phyloP scores from a whole-genome alignment of 805 yeast genomes.

The Allodekkera sacchari region DNA sequence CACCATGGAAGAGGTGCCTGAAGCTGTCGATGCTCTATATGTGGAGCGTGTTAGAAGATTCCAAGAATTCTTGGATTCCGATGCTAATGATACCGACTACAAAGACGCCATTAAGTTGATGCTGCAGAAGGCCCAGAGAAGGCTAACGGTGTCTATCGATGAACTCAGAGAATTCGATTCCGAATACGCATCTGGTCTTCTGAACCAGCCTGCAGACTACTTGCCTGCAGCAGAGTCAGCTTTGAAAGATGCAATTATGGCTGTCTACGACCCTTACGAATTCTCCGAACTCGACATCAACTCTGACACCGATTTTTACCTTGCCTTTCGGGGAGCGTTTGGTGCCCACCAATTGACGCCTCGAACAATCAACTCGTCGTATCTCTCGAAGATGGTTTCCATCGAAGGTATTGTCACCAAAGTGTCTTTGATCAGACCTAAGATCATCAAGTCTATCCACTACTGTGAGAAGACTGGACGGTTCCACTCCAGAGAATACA shows the following conservation, averaged over 20 bases:
- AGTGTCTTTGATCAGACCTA: conserved; percentile 89
- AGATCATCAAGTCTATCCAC: conserved; percentile 84
- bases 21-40: conserved; percentile 33
- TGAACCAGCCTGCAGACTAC: conserved; percentile 72
- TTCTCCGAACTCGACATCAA: conserved; percentile 44
- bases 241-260: conserved; percentile 65
- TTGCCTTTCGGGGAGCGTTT: conserved; percentile 85
- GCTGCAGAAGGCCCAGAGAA: conserved; percentile 55
- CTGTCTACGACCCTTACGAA: conserved; percentile 58
- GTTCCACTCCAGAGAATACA: conserved; percentile 85
- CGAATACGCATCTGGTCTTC: conserved; percentile 66
- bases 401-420: conserved; percentile 94
- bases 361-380: conserved; percentile 70
- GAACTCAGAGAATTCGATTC: conserved; percentile 77
- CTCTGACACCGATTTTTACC: conserved; percentile 56
- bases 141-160: conserved; percentile 74
- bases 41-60: conserved; percentile 83
- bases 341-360: conserved; percentile 86
- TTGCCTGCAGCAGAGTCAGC: conserved; percentile 89
- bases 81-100: conserved; percentile 49
- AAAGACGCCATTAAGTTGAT: conserved; percentile 63
- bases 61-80: conserved; percentile 70
- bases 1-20: conserved; percentile 19
- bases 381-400: conserved; percentile 68
- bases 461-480: conserved; percentile 78